Percentiles rank a stretch among this genome's conserved stretches.
Evolutionary conservation across 2,329 filamentous ascomycete genomes (phyloP).

Genomic region (Parascedosporium putredinis): DNA sequence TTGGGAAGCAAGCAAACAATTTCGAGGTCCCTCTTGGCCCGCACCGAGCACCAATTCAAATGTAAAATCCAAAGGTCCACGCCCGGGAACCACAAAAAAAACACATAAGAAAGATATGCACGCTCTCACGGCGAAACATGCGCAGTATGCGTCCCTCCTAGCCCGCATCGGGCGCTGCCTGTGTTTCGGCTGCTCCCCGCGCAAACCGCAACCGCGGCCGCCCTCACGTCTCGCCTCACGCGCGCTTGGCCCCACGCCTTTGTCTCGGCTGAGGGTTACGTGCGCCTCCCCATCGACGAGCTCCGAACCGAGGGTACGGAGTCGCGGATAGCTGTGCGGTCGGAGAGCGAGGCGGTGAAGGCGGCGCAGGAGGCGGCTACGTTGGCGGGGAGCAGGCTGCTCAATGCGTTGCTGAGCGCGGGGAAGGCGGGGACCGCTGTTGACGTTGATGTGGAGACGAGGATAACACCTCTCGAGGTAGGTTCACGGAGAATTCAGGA

Average conservation of each 20-base stretch:
- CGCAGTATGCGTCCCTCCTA: slow-evolving; percentile 5
- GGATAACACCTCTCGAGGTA: neutral
- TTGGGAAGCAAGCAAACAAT: too few relatives aligned
- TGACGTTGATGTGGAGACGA: neutral
- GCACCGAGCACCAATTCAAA: neutral
- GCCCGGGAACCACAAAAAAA: too few relatives aligned
- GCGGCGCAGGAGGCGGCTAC: neutral
- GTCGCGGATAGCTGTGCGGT: neutral
- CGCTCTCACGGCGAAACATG: neutral
- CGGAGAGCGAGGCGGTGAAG: neutral
- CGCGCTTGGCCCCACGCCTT: slow-evolving; percentile 1
- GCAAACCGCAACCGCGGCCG: slow-evolving; percentile 10
- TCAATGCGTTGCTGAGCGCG: neutral
- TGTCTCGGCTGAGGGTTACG: neutral
- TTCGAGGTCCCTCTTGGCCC: too few relatives aligned
- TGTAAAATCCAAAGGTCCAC: neutral
- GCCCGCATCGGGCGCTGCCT: slow-evolving; percentile 13
- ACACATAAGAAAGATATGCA: too few relatives aligned
- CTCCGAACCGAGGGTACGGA: neutral
- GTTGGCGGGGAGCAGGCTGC: neutral
- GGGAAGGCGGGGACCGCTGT: neutral
- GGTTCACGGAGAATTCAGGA: too few relatives aligned
- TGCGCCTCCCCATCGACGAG: neutral
- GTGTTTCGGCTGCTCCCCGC: slow-evolving; percentile 12
- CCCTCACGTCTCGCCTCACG: slow-evolving; percentile 9